phyloP scores from a whole-genome alignment of 345 rosid genomes.

The Pistacia integerrima region DNA sequence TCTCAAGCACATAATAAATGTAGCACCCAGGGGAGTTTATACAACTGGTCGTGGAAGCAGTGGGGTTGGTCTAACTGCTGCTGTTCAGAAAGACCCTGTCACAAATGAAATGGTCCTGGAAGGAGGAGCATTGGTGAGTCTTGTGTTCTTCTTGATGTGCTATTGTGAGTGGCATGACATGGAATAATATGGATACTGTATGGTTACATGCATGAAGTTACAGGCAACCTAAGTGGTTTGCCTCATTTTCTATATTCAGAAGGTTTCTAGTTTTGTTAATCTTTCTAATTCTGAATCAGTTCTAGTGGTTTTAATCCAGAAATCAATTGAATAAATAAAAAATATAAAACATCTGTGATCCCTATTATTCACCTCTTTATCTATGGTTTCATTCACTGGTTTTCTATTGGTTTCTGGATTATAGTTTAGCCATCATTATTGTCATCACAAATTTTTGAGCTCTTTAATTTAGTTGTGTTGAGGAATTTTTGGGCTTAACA shows the following conservation, averaged over 20 bases:
- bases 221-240: background rate
- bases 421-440: background rate
- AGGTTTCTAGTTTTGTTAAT: constrained; percentile 14
- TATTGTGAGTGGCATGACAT: background rate
- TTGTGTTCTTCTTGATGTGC: background rate
- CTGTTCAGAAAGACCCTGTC: constrained; percentile 93
- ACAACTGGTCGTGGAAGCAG: constrained; percentile 99
- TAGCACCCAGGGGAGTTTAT: constrained; percentile 93
- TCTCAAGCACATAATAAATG: constrained; percentile 94
- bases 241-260: background rate
- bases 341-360: background rate
- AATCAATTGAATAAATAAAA: background rate
- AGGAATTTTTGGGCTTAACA: constrained; percentile 17
- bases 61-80: constrained; percentile 99
- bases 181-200: background rate
- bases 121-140: constrained; percentile 97
- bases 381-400: background rate
- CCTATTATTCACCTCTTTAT: background rate
- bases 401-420: constrained; percentile 6
- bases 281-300: background rate
- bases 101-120: constrained; percentile 98
- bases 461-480: constrained; percentile 1
- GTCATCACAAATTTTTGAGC: background rate
- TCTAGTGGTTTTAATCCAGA: background rate
- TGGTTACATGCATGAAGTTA: constrained; percentile 1